phyloP scores from a whole-genome alignment of 2,329 filamentous ascomycete species.

The Ambrosiella beaveri region DNA sequence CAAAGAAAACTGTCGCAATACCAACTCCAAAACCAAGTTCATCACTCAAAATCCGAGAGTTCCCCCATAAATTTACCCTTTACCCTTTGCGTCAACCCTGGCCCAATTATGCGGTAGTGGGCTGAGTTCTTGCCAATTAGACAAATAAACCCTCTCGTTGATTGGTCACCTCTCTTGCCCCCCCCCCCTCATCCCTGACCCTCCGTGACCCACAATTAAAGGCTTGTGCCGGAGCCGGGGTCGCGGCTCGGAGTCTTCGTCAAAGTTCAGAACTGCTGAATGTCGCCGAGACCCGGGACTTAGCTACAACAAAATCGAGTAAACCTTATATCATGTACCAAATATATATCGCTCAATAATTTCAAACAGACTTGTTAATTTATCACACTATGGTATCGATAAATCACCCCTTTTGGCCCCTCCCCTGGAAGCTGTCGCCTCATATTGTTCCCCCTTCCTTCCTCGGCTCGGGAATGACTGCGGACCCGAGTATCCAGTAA shows the following conservation, averaged over 20 bases:
- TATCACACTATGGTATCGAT: slow-evolving; percentile 1
- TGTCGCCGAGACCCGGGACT: no score
- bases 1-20: background rate
- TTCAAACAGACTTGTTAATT: background rate
- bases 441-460: background rate
- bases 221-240: background rate
- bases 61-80: background rate
- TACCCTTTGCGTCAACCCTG: background rate
- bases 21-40: no score
- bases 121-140: background rate
- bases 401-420: slow-evolving; percentile 1
- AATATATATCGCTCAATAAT: background rate
- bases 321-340: no score
- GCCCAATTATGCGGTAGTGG: background rate
- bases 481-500: background rate
- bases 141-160: background rate
- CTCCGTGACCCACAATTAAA: background rate
- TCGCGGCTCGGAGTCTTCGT: no score
- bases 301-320: no score
- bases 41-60: background rate
- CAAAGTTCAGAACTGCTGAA: no score
- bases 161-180: background rate
- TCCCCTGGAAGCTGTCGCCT: background rate
- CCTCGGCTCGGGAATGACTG: background rate
- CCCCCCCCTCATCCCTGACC: no score